Percentiles rank a stretch among this genome's conserved stretches.
These are phyloP conservation scores for Rhizophora apiculata DNA, from an alignment of 345 rosid species.

Conservation along the genomic window DNA sequence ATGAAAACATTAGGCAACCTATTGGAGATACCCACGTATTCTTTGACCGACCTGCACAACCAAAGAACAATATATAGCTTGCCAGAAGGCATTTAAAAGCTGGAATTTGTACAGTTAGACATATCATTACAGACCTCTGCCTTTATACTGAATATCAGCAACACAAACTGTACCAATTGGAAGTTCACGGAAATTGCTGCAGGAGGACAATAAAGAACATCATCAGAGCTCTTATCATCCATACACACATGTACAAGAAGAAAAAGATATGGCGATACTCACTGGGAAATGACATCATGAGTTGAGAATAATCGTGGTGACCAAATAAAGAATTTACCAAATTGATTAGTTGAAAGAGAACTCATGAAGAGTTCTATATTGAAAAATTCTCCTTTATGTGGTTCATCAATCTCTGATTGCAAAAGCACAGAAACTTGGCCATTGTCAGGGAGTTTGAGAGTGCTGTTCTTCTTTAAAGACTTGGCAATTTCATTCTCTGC, in stretches of 20 bases:
- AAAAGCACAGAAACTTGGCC: slow-evolving; percentile 34
- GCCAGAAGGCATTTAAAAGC: too few species aligned
- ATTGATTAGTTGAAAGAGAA: slow-evolving; percentile 54
- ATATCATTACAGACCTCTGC: slow-evolving; percentile 52
- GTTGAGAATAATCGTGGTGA: slow-evolving; percentile 73
- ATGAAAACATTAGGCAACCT: slow-evolving; percentile 89
- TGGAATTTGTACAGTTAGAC: too few species aligned
- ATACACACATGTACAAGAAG: not conserved
- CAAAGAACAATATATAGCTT: not conserved
- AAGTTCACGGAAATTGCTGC: slow-evolving; percentile 81
- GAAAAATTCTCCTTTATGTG: slow-evolving; percentile 33
- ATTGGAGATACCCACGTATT: slow-evolving; percentile 85
- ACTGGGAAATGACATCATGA: slow-evolving; percentile 77
- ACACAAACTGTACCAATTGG: slow-evolving; percentile 84
- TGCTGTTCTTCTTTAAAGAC: slow-evolving; percentile 38
- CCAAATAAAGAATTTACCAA: slow-evolving; percentile 81
- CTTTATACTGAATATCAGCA: slow-evolving; percentile 69
- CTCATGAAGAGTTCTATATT: slow-evolving; percentile 42
- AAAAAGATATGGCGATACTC: slow-evolving; percentile 20
- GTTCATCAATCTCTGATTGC: slow-evolving; percentile 44
- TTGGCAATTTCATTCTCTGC: slow-evolving; percentile 50
- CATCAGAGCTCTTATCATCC: too few species aligned
- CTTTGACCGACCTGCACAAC: slow-evolving; percentile 60
- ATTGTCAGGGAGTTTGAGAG: slow-evolving; percentile 49
- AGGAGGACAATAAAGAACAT: too few species aligned